phyloP scores from a whole-genome alignment of 2,329 filamentous ascomycete genomes.

The Xylaria sp. region DNA sequence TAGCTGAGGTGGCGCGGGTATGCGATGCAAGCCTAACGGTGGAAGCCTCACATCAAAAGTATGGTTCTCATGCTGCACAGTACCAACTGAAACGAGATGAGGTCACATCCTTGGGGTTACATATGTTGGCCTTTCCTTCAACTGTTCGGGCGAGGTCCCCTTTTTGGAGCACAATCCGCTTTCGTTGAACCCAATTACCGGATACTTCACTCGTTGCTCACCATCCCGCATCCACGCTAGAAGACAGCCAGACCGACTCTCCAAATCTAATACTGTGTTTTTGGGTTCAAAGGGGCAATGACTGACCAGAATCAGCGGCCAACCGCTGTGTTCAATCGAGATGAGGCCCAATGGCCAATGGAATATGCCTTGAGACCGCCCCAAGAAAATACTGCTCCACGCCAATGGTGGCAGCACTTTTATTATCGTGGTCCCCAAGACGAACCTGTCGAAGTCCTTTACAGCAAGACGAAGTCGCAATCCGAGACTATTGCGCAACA shows the following conservation, averaged over 20 bases:
- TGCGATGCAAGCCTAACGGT: no score
- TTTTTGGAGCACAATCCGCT: background rate
- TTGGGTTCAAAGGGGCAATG: background rate
- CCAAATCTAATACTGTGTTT: background rate
- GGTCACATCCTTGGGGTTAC: background rate
- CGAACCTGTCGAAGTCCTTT: constrained; percentile 23
- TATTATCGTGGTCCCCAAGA: constrained; percentile 29
- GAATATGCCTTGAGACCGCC: constrained; percentile 22
- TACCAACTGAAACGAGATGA: background rate
- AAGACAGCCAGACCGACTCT: background rate
- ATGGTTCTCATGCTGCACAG: background rate
- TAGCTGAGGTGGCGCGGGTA: no score
- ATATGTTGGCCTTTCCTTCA: background rate
- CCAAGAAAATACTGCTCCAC: background rate
- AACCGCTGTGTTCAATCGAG: constrained; percentile 15
- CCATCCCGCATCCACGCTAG: background rate
- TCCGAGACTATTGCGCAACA: constrained; percentile 33
- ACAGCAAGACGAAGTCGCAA: constrained; percentile 26
- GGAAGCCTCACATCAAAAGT: background rate
- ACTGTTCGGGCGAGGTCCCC: background rate
- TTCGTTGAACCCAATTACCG: no score
- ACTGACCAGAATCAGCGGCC: background rate
- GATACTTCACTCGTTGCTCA: background rate
- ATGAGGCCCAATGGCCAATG: constrained; percentile 33
- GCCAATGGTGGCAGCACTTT: constrained; percentile 23